These are phyloP conservation scores for Zasmidium cellare DNA, from an alignment of 2,329 filamentous ascomycete species.

Conservation along the genomic window DNA sequence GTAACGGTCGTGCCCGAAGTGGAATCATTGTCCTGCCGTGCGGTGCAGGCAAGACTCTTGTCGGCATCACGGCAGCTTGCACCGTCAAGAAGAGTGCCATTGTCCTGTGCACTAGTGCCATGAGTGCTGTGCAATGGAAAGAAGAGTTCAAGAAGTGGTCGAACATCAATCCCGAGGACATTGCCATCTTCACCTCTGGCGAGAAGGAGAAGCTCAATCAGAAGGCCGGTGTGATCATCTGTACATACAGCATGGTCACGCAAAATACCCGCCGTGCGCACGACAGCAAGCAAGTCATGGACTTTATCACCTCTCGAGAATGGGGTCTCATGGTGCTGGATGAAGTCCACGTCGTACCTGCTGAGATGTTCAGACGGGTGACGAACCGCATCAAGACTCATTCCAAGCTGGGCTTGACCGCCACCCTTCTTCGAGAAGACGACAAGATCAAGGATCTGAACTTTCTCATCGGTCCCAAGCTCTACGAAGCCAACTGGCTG, in stretches of 20 bases:
- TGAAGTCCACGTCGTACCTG: constrained; percentile 96
- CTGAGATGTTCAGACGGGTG: constrained; percentile 92
- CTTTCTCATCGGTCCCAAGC: constrained; percentile 93
- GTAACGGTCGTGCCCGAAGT: constrained; percentile 94
- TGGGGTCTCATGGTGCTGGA: constrained; percentile 98
- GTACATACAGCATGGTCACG: constrained; percentile 99
- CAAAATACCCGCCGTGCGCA: constrained; percentile 83
- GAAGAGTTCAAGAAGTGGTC: constrained; percentile 98
- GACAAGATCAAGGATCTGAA: constrained; percentile 98
- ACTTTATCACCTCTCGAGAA: constrained; percentile 83
- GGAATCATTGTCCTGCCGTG: constrained; percentile 97
- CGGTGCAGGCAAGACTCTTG: constrained; percentile 93
- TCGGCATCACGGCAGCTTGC: constrained; percentile 97
- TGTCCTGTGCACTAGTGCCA: constrained; percentile 92
- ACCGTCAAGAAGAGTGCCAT: constrained; percentile 97
- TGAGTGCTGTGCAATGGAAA: constrained; percentile 97
- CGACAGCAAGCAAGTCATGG: constrained; percentile 96
- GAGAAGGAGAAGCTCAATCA: constrained; percentile 83
- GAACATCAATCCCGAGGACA: constrained; percentile 92
- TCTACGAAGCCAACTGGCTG: constrained; percentile 99
- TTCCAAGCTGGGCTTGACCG: constrained; percentile 90
- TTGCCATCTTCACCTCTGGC: constrained; percentile 92
- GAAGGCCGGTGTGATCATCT: constrained; percentile 93
- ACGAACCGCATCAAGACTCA: constrained; percentile 92
- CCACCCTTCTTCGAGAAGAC: constrained; percentile 90